phyloP scores from a whole-genome alignment of 805 yeast species.

The Starmerella apis region DNA sequence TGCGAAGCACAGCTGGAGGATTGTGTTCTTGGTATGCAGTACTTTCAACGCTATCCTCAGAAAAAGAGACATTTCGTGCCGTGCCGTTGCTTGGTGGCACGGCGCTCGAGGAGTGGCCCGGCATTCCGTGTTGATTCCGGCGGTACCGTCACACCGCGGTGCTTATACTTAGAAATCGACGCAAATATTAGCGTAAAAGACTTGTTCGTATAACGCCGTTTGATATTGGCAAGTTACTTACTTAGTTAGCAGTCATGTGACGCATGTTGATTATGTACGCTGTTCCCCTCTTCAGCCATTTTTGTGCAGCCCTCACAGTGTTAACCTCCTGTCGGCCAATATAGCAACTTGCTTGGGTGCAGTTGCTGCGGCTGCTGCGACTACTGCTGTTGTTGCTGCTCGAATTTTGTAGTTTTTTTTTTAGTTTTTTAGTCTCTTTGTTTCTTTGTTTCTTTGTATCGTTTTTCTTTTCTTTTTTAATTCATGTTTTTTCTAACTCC shows the following conservation, averaged over 20 bases:
- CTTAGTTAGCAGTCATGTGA: conserved; percentile 4
- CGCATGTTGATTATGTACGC: neutral
- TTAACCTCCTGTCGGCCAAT: too few relatives aligned
- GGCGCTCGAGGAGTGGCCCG: conserved; percentile 4
- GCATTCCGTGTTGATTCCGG: conserved; percentile 5
- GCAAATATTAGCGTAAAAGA: neutral
- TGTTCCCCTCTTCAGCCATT: neutral
- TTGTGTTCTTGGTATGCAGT: conserved; percentile 27
- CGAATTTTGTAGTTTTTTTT: too few relatives aligned
- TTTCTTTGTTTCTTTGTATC: too few relatives aligned
- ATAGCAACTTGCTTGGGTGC: too few relatives aligned
- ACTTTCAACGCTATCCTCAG: conserved; percentile 18
- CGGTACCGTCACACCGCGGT: conserved; percentile 1
- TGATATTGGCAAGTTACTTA: neutral
- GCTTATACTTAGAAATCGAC: neutral
- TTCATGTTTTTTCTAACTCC: too few relatives aligned
- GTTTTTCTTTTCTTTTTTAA: too few relatives aligned
- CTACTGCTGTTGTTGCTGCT: too few relatives aligned
- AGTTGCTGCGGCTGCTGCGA: too few relatives aligned
- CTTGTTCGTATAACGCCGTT: neutral
- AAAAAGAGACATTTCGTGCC: conserved; percentile 24
- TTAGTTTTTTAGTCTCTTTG: too few relatives aligned
- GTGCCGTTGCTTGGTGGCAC: neutral
- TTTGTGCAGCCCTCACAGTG: neutral
- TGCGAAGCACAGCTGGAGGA: conserved; percentile 27